phyloP scores from a whole-genome alignment of 164 flowering plant genomes.

The Tinospora cordifolia region DNA sequence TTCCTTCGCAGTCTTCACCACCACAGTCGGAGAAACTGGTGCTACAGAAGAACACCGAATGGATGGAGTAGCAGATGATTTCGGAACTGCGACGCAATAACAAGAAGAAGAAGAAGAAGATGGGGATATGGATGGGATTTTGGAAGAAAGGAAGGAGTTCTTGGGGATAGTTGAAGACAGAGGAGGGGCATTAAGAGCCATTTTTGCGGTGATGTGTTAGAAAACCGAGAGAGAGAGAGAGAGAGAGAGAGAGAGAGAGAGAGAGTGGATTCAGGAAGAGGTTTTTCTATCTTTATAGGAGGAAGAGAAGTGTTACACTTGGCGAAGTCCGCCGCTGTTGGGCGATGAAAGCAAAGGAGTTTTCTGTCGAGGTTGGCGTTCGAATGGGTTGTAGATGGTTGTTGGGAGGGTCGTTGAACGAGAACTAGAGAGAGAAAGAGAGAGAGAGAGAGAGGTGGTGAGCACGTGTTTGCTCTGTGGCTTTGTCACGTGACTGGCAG shows the following conservation, averaged over 20 bases:
- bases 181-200: slow-evolving; percentile 16
- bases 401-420: slow-evolving; percentile 12
- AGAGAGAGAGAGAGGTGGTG: background rate
- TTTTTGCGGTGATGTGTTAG: slow-evolving; percentile 6
- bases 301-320: background rate
- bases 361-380: background rate
- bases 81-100: slow-evolving; percentile 8
- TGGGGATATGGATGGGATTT: slow-evolving; percentile 13
- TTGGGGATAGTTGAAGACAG: slow-evolving; percentile 1
- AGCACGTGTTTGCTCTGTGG: no score
- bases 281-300: background rate
- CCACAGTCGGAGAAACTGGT: slow-evolving; percentile 24
- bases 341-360: slow-evolving; percentile 17
- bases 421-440: background rate
- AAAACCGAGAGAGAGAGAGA: background rate
- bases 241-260: background rate
- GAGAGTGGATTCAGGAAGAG: background rate
- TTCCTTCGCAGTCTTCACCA: slow-evolving; percentile 21
- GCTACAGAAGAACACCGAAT: slow-evolving; percentile 43
- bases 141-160: slow-evolving; percentile 26
- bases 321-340: slow-evolving; percentile 22
- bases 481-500: no score
- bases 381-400: slow-evolving; percentile 14
- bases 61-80: slow-evolving; percentile 14
- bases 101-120: slow-evolving; percentile 12